phyloP scores from a whole-genome alignment of 2,329 filamentous ascomycete species.

The Pyrenophora graminea region DNA sequence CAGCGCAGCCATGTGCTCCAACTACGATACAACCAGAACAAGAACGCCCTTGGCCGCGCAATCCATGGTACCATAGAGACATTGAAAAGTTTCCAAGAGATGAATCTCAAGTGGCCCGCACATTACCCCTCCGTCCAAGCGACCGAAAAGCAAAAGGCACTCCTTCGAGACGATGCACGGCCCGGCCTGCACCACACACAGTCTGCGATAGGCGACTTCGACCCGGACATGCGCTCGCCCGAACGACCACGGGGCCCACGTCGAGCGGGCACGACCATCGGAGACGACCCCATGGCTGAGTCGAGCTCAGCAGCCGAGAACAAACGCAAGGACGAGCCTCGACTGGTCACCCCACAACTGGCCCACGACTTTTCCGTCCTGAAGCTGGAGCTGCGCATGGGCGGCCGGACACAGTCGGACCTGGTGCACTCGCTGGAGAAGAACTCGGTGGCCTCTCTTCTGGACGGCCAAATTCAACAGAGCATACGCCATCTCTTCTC shows the following conservation, averaged over 20 bases:
- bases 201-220: conserved; percentile 60
- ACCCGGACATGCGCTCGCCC: conserved; percentile 44
- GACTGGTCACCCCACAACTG: conserved; percentile 88
- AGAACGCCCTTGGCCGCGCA: conserved; percentile 80
- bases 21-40: conserved; percentile 92
- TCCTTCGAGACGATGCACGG: conserved; percentile 56
- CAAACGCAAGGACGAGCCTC: conserved; percentile 68
- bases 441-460: conserved; percentile 80
- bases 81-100: conserved; percentile 79
- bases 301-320: conserved; percentile 73
- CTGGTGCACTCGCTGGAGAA: conserved; percentile 95
- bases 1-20: conserved; percentile 83
- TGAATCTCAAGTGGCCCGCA: conserved; percentile 90
- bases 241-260: conserved; percentile 59
- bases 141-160: conserved; percentile 46
- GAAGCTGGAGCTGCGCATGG: conserved; percentile 92
- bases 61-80: conserved; percentile 87
- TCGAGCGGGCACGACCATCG: conserved; percentile 73
- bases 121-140: conserved; percentile 84
- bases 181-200: conserved; percentile 68
- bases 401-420: conserved; percentile 81
- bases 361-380: conserved; percentile 94
- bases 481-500: conserved; percentile 89
- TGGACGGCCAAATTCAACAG: conserved; percentile 92
- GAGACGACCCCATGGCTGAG: conserved; percentile 63